These are phyloP conservation scores for rapeseed (Brassica napus) DNA, from an alignment of 345 rosid genomes.

Conservation along the genomic window Da-Ae NC_063448.1:17980001-17980500, in stretches of 20 bases:
- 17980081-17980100: constrained; percentile 81
- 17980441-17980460: too few species aligned
- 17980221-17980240: constrained; percentile 34
- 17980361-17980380: too few species aligned
- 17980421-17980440: too few species aligned
- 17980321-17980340: not conserved
- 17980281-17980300: not conserved
- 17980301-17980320: not conserved
- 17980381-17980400: too few species aligned
- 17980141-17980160: constrained; percentile 3
- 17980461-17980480: too few species aligned
- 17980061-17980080: constrained; percentile 67
- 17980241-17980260: not conserved
- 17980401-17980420: too few species aligned
- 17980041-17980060: constrained; percentile 79
- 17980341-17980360: too few species aligned
- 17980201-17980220: constrained; percentile 33
- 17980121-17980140: constrained; percentile 1
- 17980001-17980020: constrained; percentile 91
- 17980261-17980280: not conserved
- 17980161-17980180: not conserved
- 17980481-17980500: too few species aligned
- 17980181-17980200: constrained; percentile 9
- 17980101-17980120: constrained; percentile 38
- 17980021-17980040: constrained; percentile 75